phyloP scores from a whole-genome alignment of 768 basidiomycete species.

The Tremella fuciformis region DNA sequence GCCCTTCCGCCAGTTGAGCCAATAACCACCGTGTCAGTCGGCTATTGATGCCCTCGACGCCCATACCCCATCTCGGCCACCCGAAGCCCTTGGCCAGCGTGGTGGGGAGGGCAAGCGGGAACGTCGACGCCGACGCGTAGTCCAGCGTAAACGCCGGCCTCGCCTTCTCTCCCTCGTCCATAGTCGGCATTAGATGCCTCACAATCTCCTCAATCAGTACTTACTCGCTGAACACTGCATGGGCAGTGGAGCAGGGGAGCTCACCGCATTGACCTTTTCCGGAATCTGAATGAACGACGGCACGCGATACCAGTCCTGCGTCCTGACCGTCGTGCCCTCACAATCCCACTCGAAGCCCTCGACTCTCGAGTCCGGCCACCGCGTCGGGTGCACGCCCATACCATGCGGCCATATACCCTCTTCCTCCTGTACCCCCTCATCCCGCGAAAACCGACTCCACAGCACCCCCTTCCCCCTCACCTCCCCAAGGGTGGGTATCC shows the following conservation, averaged over 20 bases:
- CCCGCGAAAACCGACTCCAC: slow-evolving; percentile 78
- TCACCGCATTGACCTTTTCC: slow-evolving; percentile 64
- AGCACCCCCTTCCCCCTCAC: slow-evolving; percentile 80
- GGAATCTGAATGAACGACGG: slow-evolving; percentile 75
- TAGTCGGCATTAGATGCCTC: slow-evolving; percentile 29
- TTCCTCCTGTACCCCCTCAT: slow-evolving; percentile 46
- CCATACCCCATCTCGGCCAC: slow-evolving; percentile 71
- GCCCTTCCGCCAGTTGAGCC: slow-evolving; percentile 41
- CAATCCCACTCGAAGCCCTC: slow-evolving; percentile 71
- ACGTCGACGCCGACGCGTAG: slow-evolving; percentile 74
- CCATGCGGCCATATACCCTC: slow-evolving; percentile 50
- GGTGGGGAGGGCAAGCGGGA: slow-evolving; percentile 77
- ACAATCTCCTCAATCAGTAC: background rate
- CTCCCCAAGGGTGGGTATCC: slow-evolving; percentile 75
- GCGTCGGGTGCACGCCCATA: slow-evolving; percentile 79
- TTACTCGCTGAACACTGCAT: background rate
- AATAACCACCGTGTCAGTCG: slow-evolving; percentile 72
- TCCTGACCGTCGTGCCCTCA: slow-evolving; percentile 59
- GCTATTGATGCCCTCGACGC: slow-evolving; percentile 81
- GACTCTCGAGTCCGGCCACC: slow-evolving; percentile 77
- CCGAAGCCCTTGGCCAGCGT: slow-evolving; percentile 77
- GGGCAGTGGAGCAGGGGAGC: slow-evolving; percentile 8
- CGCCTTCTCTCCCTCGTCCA: slow-evolving; percentile 37
- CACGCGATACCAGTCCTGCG: slow-evolving; percentile 86
- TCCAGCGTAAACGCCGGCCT: slow-evolving; percentile 61